Percentiles rank a stretch among this genome's conserved stretches.
These are phyloP conservation scores for Cochlearia excelsa DNA, from an alignment of 345 rosid species.

Conservation along the genomic window DNA sequence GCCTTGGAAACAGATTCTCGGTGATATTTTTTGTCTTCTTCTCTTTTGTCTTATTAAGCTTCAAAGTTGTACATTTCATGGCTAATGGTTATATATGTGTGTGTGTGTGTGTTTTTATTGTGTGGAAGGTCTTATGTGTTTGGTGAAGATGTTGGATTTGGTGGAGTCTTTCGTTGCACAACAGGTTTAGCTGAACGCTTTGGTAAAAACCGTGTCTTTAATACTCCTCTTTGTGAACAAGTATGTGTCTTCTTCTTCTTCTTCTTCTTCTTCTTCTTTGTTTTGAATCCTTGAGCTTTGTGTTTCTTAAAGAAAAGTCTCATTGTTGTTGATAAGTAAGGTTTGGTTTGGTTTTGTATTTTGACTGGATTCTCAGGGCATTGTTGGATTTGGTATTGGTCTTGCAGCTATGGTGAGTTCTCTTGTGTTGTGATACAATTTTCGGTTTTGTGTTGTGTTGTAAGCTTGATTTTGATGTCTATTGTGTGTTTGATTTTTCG, in stretches of 20 bases:
- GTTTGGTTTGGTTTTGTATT: slow-evolving; percentile 5
- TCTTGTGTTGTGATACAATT: background rate
- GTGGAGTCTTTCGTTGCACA: slow-evolving; percentile 92
- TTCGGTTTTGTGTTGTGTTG: background rate
- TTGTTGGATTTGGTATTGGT: slow-evolving; percentile 94
- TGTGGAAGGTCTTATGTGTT: slow-evolving; percentile 63
- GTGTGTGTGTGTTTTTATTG: background rate
- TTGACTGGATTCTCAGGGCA: slow-evolving; percentile 51
- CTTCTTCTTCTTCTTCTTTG: no score
- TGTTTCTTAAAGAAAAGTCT: background rate
- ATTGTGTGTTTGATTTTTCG: slow-evolving; percentile 13
- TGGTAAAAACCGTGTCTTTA: slow-evolving; percentile 78
- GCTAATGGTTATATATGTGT: no score
- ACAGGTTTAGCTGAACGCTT: slow-evolving; percentile 73
- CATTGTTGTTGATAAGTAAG: background rate
- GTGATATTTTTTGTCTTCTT: slow-evolving; percentile 28
- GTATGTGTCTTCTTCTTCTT: slow-evolving; percentile 33
- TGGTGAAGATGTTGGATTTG: slow-evolving; percentile 94
- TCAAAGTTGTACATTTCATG: no score
- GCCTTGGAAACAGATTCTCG: slow-evolving; percentile 60
- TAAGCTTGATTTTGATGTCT: slow-evolving; percentile 3
- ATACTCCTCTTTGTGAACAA: slow-evolving; percentile 95
- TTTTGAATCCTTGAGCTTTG: no score
- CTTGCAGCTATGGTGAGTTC: slow-evolving; percentile 83
- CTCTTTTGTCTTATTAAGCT: background rate